Conservation (phyloP, 1,284 basidiomycete species). For the Phaffia rhodozyma region DNA sequence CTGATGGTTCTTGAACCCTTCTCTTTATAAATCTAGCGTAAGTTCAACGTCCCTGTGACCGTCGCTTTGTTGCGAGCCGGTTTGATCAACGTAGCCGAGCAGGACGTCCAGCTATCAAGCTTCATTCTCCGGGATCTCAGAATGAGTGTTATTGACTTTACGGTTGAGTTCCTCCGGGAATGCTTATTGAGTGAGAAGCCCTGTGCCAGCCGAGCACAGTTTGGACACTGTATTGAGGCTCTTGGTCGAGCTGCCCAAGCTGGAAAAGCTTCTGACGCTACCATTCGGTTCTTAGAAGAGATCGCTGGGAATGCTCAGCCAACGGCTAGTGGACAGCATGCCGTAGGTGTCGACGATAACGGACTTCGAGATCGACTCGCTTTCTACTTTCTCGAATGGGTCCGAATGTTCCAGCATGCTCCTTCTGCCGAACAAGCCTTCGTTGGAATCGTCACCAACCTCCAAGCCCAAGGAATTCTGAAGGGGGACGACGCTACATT, state of each 20-base stretch:
- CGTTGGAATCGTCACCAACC: slow-evolving; percentile 89
- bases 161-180: slow-evolving; percentile 72
- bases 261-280: slow-evolving; percentile 64
- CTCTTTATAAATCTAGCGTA: slow-evolving; percentile 48
- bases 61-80: slow-evolving; percentile 73
- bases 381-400: slow-evolving; percentile 67
- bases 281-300: slow-evolving; percentile 55
- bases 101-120: slow-evolving; percentile 87
- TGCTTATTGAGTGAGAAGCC: slow-evolving; percentile 69
- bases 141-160: slow-evolving; percentile 67
- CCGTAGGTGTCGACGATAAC: slow-evolving; percentile 24
- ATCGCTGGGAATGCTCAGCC: slow-evolving; percentile 32
- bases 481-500: slow-evolving; percentile 94
- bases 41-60: slow-evolving; percentile 91
- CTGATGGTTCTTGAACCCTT: not conserved
- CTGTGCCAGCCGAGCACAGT: slow-evolving; percentile 56
- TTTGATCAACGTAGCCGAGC: slow-evolving; percentile 63
- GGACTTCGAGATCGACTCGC: slow-evolving; percentile 43
- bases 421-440: slow-evolving; percentile 86
- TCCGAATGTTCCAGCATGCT: slow-evolving; percentile 83
- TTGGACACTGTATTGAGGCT: slow-evolving; percentile 26
- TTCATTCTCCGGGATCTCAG: slow-evolving; percentile 62
- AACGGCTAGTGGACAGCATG: not conserved
- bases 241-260: slow-evolving; percentile 40
- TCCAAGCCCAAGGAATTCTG: slow-evolving; percentile 91